phyloP scores from a whole-genome alignment of 768 basidiomycete genomes.

The Agrocybe pediades region DNA sequence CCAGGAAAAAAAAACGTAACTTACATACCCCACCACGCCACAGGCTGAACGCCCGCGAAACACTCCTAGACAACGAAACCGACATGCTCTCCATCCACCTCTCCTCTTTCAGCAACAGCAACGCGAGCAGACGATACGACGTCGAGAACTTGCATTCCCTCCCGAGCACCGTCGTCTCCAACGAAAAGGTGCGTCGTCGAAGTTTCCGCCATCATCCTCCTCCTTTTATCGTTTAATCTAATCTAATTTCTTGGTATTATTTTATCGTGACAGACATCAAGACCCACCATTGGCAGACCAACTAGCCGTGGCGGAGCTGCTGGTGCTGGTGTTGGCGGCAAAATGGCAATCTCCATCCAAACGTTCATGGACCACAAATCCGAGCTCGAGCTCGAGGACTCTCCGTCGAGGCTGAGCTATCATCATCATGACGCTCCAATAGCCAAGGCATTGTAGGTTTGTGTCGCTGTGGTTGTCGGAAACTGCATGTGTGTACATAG shows the following conservation, averaged over 20 bases:
- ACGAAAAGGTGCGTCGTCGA: constrained; percentile 27
- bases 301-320: too few relatives aligned
- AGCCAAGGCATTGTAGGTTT: too few relatives aligned
- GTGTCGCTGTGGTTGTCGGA: too few relatives aligned
- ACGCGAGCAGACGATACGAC: constrained; percentile 14
- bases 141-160: constrained; percentile 10
- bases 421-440: too few relatives aligned
- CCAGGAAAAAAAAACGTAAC: too few relatives aligned
- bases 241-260: background rate
- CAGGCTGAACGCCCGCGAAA: constrained; percentile 48
- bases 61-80: constrained; percentile 35
- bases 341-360: constrained; percentile 20
- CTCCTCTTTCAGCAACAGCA: constrained; percentile 35
- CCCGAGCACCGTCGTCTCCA: background rate
- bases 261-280: constrained; percentile 1
- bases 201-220: too few relatives aligned
- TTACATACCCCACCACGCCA: background rate
- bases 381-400: constrained; percentile 6
- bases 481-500: too few relatives aligned
- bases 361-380: constrained; percentile 20
- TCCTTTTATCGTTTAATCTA: background rate
- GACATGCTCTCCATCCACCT: constrained; percentile 45
- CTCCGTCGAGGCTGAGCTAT: background rate
- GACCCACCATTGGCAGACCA: too few relatives aligned
- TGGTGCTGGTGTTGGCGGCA: constrained; percentile 4